phyloP scores from a whole-genome alignment of 768 basidiomycete genomes.

The Rhizopogon vinicolor region DNA sequence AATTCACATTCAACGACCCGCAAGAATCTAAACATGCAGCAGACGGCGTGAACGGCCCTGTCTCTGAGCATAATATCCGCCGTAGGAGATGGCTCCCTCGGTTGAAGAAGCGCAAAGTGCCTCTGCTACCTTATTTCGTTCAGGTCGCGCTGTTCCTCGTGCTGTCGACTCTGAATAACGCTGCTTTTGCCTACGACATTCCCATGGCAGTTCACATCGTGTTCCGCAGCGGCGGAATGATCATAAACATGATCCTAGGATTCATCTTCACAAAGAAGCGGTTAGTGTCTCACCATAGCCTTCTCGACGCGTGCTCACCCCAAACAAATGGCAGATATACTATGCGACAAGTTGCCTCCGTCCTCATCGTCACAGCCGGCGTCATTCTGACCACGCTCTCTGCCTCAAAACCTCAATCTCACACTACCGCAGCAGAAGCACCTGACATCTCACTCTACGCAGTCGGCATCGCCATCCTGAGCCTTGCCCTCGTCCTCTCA shows the following conservation, averaged over 20 bases:
- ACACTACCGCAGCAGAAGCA: not conserved
- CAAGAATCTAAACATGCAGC: slow-evolving; percentile 28
- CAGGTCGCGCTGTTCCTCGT: slow-evolving; percentile 82
- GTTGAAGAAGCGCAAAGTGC: slow-evolving; percentile 61
- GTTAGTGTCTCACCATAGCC: slow-evolving; percentile 30
- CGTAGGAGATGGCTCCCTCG: slow-evolving; percentile 30
- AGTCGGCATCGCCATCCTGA: slow-evolving; percentile 69
- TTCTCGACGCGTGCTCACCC: slow-evolving; percentile 4
- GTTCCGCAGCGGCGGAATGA: slow-evolving; percentile 84
- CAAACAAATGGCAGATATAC: slow-evolving; percentile 46
- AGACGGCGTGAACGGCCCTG: not conserved
- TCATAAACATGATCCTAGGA: slow-evolving; percentile 80
- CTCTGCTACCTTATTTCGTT: slow-evolving; percentile 64
- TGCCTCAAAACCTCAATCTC: slow-evolving; percentile 39
- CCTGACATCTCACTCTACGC: slow-evolving; percentile 38
- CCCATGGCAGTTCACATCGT: slow-evolving; percentile 95
- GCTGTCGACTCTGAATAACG: slow-evolving; percentile 83
- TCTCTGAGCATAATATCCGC: not conserved
- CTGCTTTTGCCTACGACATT: slow-evolving; percentile 81
- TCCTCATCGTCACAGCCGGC: slow-evolving; percentile 76
- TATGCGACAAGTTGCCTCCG: slow-evolving; percentile 60
- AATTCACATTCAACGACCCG: slow-evolving; percentile 33
- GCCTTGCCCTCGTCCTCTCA: slow-evolving; percentile 72
- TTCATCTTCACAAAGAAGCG: slow-evolving; percentile 61
- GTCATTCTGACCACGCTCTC: slow-evolving; percentile 81